These are phyloP conservation scores for Oemleria cerasiformis DNA, from an alignment of 306 rosid species.

Conservation along the genomic window DNA sequence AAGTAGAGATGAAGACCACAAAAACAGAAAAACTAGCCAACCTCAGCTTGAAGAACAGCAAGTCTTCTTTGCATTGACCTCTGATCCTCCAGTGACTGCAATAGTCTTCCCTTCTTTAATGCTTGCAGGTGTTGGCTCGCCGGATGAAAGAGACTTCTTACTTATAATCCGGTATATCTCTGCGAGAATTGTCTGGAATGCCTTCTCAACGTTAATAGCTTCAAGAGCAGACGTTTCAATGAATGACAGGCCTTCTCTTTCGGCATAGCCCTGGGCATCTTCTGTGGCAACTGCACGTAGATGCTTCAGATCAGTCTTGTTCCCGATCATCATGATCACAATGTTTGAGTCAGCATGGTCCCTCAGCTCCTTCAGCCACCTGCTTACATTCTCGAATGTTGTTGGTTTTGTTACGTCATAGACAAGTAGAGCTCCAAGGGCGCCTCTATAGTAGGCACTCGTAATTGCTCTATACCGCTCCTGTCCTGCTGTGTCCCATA, in stretches of 20 bases:
- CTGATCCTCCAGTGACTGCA: slow-evolving; percentile 43
- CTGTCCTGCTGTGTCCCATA: slow-evolving; percentile 99
- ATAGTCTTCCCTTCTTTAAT: slow-evolving; percentile 73
- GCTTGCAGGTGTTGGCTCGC: slow-evolving; percentile 40
- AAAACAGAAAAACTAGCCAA: slow-evolving; percentile 9
- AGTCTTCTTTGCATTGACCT: slow-evolving; percentile 54
- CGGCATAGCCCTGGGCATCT: slow-evolving; percentile 82
- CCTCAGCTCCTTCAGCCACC: slow-evolving; percentile 96
- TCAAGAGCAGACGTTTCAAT: slow-evolving; percentile 94
- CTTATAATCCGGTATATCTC: slow-evolving; percentile 85
- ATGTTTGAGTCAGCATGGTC: slow-evolving; percentile 93
- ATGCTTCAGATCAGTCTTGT: slow-evolving; percentile 93
- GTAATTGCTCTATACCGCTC: slow-evolving; percentile 94
- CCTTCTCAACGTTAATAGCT: slow-evolving; percentile 79
- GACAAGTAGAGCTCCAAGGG: slow-evolving; percentile 89
- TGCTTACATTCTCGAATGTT: slow-evolving; percentile 71
- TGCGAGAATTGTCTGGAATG: slow-evolving; percentile 77
- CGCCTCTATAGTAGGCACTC: slow-evolving; percentile 91
- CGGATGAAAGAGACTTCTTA: slow-evolving; percentile 70
- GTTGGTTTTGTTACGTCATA: slow-evolving; percentile 83
- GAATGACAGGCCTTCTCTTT: slow-evolving; percentile 85
- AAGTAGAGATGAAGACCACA: background rate
- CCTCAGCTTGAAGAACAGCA: slow-evolving; percentile 76
- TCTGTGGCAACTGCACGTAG: slow-evolving; percentile 83
- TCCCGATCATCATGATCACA: slow-evolving; percentile 83